These are phyloP conservation scores for Hysterium pulicare DNA, from an alignment of 2,329 filamentous ascomycete genomes.

Conservation along the genomic window DNA sequence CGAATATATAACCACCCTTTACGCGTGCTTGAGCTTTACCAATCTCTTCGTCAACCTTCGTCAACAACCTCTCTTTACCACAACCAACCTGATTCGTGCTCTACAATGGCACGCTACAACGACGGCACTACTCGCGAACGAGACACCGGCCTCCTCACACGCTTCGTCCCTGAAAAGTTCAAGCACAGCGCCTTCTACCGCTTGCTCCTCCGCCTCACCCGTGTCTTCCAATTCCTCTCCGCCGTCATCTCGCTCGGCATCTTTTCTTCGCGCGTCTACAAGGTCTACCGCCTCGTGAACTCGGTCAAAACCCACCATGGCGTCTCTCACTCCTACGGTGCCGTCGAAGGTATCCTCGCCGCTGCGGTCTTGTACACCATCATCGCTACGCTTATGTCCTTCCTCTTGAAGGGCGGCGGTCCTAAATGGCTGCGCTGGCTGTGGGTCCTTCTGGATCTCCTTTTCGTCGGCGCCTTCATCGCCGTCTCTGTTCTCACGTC, in stretches of 20 bases:
- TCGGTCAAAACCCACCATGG: conserved; percentile 24
- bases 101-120: no score
- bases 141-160: conserved; percentile 29
- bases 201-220: conserved; percentile 35
- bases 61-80: no score
- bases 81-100: no score
- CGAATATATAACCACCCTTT: no score
- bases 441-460: conserved; percentile 40
- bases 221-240: conserved; percentile 46
- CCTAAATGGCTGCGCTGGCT: conserved; percentile 37
- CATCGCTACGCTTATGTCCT: conserved; percentile 32
- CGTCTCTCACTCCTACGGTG: conserved; percentile 32
- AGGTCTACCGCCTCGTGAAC: conserved; percentile 39
- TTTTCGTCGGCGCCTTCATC: conserved; percentile 44
- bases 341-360: conserved; percentile 46
- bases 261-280: conserved; percentile 42
- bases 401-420: conserved; percentile 30
- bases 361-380: conserved; percentile 45
- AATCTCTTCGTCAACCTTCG: no score
- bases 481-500: conserved; percentile 42
- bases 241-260: conserved; percentile 42
- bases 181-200: conserved; percentile 21
- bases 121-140: no score
- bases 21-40: no score
- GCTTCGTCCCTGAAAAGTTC: conserved; percentile 25